These are phyloP conservation scores for Termitomyces sp. DNA, from an alignment of 768 basidiomycete species.

Conservation along the genomic window DNA sequence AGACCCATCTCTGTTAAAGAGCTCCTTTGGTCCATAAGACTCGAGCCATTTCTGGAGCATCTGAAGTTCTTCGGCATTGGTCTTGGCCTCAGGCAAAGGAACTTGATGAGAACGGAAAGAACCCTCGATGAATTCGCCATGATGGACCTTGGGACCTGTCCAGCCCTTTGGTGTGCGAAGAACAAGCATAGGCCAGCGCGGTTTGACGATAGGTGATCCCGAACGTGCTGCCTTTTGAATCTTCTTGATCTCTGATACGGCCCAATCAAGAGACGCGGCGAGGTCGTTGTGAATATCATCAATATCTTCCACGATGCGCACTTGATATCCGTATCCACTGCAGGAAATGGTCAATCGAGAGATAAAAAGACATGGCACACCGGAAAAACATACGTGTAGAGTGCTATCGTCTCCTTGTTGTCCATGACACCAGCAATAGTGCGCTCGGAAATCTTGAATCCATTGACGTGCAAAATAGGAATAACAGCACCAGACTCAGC, in stretches of 20 bases:
- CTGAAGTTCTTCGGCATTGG: slow-evolving; percentile 52
- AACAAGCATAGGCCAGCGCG: slow-evolving; percentile 87
- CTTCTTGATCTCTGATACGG: slow-evolving; percentile 59
- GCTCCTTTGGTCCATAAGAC: slow-evolving; percentile 62
- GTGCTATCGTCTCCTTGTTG: slow-evolving; percentile 67
- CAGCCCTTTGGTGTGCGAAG: slow-evolving; percentile 84
- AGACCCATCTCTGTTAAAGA: slow-evolving; percentile 52
- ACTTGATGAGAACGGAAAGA: slow-evolving; percentile 88
- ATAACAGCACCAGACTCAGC: slow-evolving; percentile 85
- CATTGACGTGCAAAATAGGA: slow-evolving; percentile 86
- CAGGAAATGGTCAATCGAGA: neutral
- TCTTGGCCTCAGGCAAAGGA: slow-evolving; percentile 70
- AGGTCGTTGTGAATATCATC: slow-evolving; percentile 69
- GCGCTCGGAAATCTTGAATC: slow-evolving; percentile 87
- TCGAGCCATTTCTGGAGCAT: slow-evolving; percentile 67
- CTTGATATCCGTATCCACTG: slow-evolving; percentile 86
- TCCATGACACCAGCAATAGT: slow-evolving; percentile 92
- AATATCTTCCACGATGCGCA: slow-evolving; percentile 69
- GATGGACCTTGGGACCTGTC: slow-evolving; percentile 59
- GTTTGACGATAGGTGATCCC: slow-evolving; percentile 76
- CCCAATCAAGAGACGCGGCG: slow-evolving; percentile 81
- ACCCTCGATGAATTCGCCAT: slow-evolving; percentile 72
- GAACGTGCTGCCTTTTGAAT: slow-evolving; percentile 78
- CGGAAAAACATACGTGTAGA: slow-evolving; percentile 55
- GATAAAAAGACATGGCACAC: neutral